phyloP scores from a whole-genome alignment of 129 eudicot species.

The Flaveria robusta region DNA sequence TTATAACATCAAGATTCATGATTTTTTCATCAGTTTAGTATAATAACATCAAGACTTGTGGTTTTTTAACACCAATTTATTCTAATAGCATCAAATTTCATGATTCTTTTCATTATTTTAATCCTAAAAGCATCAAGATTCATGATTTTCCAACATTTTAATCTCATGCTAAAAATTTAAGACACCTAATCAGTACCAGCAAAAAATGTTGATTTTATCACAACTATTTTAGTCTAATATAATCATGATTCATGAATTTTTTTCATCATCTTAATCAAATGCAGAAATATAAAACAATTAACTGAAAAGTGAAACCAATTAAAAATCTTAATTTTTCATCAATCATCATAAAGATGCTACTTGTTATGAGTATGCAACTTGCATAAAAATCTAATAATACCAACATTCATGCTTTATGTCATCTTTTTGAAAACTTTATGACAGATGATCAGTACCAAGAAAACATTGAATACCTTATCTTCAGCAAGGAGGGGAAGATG shows the following conservation, averaged over 20 bases:
- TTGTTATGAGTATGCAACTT: too few species aligned
- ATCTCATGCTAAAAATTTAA: neutral
- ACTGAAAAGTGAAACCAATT: neutral
- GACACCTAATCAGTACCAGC: neutral
- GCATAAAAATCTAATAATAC: neutral
- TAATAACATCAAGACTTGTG: neutral
- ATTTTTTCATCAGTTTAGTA: neutral
- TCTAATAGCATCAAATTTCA: neutral
- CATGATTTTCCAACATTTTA: neutral
- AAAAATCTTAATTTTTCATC: too few species aligned
- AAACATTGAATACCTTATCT: constrained; percentile 54
- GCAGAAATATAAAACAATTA: neutral
- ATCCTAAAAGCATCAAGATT: neutral
- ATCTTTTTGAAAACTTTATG: too few species aligned
- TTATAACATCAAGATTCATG: neutral
- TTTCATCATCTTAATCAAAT: neutral
- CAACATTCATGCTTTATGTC: neutral
- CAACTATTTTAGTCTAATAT: neutral
- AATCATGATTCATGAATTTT: neutral
- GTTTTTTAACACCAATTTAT: neutral
- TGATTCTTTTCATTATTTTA: neutral
- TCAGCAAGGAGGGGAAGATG: constrained; percentile 87
- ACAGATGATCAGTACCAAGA: too few species aligned
- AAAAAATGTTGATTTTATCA: neutral
- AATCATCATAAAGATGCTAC: too few species aligned